Percentiles rank a stretch among this genome's conserved stretches.
These are phyloP conservation scores for Paspalum notatum DNA, from an alignment of 176 grass and related monocot genomes.

Conservation along the genomic window DNA sequence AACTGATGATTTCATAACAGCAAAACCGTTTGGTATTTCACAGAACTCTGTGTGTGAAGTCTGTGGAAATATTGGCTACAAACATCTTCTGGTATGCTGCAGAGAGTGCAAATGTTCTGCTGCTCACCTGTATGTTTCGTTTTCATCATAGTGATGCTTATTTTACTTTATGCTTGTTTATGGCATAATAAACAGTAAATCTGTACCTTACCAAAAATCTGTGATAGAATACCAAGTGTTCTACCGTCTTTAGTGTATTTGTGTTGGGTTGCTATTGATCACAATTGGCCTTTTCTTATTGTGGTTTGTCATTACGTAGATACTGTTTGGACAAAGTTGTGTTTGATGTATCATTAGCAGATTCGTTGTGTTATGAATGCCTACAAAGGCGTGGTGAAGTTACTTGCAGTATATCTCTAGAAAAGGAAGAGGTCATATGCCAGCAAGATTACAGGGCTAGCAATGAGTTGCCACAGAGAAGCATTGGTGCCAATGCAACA, in stretches of 20 bases:
- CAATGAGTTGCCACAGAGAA: background rate
- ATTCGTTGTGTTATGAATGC: slow-evolving; percentile 49
- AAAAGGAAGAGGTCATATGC: background rate
- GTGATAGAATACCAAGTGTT: background rate
- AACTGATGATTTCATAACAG: background rate
- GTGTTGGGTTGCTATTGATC: background rate
- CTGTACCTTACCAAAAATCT: background rate
- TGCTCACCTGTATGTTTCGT: slow-evolving; percentile 43
- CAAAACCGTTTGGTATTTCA: background rate
- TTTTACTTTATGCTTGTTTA: background rate
- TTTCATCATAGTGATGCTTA: background rate
- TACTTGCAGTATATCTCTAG: slow-evolving; percentile 22
- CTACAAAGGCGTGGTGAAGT: background rate
- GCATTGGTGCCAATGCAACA: background rate
- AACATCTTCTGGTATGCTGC: slow-evolving; percentile 35
- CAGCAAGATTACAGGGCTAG: background rate
- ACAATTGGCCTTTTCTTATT: slow-evolving; percentile 10
- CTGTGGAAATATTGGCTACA: slow-evolving; percentile 45
- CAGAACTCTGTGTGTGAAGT: slow-evolving; percentile 39
- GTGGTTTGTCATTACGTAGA: slow-evolving; percentile 28
- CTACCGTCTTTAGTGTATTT: slow-evolving; percentile 11
- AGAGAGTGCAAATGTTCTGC: slow-evolving; percentile 28
- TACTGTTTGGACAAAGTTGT: slow-evolving; percentile 42
- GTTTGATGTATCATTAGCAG: slow-evolving; percentile 31
- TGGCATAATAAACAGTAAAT: background rate